phyloP scores from a whole-genome alignment of 768 basidiomycete species.

The Russula foetens region DNA sequence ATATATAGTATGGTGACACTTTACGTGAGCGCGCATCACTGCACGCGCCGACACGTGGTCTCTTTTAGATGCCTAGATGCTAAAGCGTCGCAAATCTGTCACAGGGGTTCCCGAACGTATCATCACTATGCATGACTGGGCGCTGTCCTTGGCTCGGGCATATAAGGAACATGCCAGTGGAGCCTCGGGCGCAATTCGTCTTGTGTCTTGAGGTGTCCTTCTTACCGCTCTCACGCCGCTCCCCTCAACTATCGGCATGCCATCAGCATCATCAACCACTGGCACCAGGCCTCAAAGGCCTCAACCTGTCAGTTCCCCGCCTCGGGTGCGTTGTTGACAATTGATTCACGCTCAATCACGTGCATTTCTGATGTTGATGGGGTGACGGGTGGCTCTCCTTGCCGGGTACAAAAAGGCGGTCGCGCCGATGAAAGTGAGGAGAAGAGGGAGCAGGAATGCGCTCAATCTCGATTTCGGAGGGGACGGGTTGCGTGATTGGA shows the following conservation, averaged over 20 bases:
- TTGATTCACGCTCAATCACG: background rate
- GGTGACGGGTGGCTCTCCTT: too few species aligned
- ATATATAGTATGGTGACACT: too few species aligned
- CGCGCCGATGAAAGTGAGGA: background rate
- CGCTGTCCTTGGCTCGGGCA: background rate
- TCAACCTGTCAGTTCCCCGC: constrained; percentile 1
- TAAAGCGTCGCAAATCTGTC: background rate
- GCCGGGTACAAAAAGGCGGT: background rate
- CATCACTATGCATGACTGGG: background rate
- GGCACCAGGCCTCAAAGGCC: background rate
- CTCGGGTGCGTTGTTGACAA: constrained; percentile 2
- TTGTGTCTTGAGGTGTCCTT: background rate
- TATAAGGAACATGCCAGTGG: constrained; percentile 3
- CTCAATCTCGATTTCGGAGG: constrained; percentile 22
- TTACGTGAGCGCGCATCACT: too few species aligned
- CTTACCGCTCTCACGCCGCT: background rate
- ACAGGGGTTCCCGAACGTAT: background rate
- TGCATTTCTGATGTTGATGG: background rate
- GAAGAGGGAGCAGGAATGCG: constrained; percentile 19
- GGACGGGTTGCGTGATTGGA: constrained; percentile 30
- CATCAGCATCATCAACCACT: background rate
- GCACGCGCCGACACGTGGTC: background rate
- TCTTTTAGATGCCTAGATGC: background rate
- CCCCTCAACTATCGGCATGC: background rate
- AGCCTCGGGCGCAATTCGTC: background rate